Percentiles rank a stretch among this genome's conserved stretches.
Evolutionary conservation across 345 rosid genomes (phyloP).

Genomic region (Arabis alpina): DNA sequence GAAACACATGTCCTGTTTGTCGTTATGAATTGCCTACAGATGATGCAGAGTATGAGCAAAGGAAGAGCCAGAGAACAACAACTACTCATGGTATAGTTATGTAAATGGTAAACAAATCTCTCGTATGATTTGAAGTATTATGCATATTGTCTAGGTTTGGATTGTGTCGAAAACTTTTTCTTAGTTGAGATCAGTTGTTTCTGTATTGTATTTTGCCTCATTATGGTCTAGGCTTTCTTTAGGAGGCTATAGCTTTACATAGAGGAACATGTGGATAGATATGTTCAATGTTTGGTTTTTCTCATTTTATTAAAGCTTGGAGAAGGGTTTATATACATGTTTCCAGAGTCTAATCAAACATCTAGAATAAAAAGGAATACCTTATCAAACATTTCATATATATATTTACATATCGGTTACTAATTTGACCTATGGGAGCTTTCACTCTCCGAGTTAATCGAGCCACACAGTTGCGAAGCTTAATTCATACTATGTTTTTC

Average conservation of each 20-base stretch:
- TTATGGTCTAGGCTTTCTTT: conserved; percentile 6
- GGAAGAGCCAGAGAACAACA: conserved; percentile 46
- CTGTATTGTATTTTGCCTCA: background rate
- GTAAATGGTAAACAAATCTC: conserved; percentile 16
- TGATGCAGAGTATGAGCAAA: conserved; percentile 73
- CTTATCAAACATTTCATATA: too few relatives aligned
- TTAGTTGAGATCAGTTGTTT: background rate
- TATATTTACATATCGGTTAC: too few relatives aligned
- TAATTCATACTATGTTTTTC: too few relatives aligned
- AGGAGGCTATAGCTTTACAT: conserved; percentile 27
- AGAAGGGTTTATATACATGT: background rate
- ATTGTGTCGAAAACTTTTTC: conserved; percentile 19
- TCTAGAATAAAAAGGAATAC: too few relatives aligned
- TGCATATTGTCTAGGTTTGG: conserved; percentile 13
- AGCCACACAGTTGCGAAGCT: too few relatives aligned
- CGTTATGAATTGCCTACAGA: conserved; percentile 87
- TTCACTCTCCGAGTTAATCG: too few relatives aligned
- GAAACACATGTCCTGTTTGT: conserved; percentile 97
- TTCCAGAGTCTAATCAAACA: too few relatives aligned
- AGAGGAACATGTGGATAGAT: background rate
- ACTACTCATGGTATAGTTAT: conserved; percentile 10
- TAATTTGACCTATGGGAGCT: too few relatives aligned
- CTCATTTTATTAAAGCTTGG: background rate
- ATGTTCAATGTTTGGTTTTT: background rate
- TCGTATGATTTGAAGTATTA: conserved; percentile 16